Evolutionary conservation across 805 yeast species (phyloP), one percentile per base, ranked within the genome.

Genomic region (Candida boidinii): DNA sequence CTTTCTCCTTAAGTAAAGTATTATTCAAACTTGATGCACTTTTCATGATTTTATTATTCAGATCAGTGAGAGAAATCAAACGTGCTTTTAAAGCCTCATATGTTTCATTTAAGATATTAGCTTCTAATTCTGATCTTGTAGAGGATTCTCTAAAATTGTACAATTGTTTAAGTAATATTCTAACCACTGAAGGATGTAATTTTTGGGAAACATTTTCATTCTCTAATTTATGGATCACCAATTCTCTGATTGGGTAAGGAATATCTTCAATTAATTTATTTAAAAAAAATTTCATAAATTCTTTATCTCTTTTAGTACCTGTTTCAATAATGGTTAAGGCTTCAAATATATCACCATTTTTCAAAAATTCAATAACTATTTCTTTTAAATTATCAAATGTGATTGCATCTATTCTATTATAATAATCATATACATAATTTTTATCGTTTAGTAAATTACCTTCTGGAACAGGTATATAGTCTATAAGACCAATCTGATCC

Each of bases 401-500:
- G n/a, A 45, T 48, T 3, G 54, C 48, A 19, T 46, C 56, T 23
- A 37, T 37, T 28, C 51, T 43, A 37, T 55, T 55, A 37, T 53
- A 46, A 34, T 50, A 51, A 13, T 42, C 43, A 33, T 41, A 50
- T 4, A 49, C 59, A 7, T 29, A 13, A 4, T 39, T 30, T 14
- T 35, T 38, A 19, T 49, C 45, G 15, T 50, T 44, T 23, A 42
- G 19, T 10, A 53, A 18, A 27, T 45, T 46, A 4, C 53, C 38
- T 5, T 42, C 45, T 1, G 50, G 46, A 2, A 43, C 29, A 4
- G 39, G 42, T 8, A 46, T 37, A 7, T 31, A 26, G 9, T 37
- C 39, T 42, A 48, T 28, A 44, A 51, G 20, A 28, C 53, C 41
- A 48, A 52, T 31, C 5, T 43, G 28, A 36, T 53, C 46, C 45